Evolutionary conservation across 768 basidiomycete genomes (phyloP).

Genomic region (Kwoniella sp.): DNA sequence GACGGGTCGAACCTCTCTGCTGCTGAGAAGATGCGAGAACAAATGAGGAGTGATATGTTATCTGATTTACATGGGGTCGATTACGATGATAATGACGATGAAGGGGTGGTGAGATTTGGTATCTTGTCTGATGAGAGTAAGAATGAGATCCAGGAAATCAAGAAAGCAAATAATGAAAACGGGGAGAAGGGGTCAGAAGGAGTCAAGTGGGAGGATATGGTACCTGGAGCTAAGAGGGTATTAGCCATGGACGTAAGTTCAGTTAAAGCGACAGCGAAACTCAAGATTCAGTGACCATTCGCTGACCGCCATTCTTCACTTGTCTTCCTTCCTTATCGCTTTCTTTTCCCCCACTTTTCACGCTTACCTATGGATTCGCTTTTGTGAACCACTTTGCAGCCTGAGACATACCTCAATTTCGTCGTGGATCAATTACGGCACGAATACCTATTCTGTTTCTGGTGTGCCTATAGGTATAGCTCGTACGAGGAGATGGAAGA

Average conservation of each 20-base stretch:
- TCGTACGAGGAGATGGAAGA: conserved; percentile 52
- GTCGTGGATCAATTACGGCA: conserved; percentile 46
- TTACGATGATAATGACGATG: conserved; percentile 29
- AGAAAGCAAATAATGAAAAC: background rate
- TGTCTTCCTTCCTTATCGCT: too few relatives aligned
- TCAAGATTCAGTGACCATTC: too few relatives aligned
- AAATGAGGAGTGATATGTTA: conserved; percentile 51
- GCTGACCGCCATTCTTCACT: too few relatives aligned
- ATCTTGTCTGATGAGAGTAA: background rate
- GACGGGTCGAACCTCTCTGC: conserved; percentile 34
- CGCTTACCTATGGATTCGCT: too few relatives aligned
- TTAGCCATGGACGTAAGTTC: conserved; percentile 54
- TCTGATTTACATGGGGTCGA: conserved; percentile 18
- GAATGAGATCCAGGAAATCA: conserved; percentile 5
- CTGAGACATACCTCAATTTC: conserved; percentile 43
- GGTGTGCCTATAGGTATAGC: conserved; percentile 49
- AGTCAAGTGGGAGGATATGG: conserved; percentile 40
- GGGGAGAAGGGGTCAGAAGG: conserved; percentile 16
- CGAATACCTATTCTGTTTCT: conserved; percentile 54
- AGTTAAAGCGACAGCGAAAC: too few relatives aligned
- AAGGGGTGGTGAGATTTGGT: conserved; percentile 21
- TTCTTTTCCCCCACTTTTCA: background rate
- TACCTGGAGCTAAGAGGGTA: conserved; percentile 48
- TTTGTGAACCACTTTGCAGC: too few relatives aligned
- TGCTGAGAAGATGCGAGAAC: conserved; percentile 49